Conservation (phyloP, 176 grass and related monocot species). For the Ananas comosus region DNA sequence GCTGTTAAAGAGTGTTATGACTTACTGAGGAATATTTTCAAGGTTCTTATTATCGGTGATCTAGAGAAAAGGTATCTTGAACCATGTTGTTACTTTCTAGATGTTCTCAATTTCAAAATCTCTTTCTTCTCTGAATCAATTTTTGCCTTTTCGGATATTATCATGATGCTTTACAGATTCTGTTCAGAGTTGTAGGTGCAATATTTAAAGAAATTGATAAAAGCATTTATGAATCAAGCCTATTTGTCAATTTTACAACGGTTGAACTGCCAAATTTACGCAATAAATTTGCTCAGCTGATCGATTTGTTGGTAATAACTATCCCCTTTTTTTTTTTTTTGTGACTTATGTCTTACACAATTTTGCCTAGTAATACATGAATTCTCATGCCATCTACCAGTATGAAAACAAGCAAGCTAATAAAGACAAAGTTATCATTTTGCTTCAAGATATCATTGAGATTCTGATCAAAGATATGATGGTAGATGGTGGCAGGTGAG, state of each 20-base stretch:
- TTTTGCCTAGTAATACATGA: not conserved
- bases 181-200: constrained; percentile 53
- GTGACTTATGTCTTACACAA: not conserved
- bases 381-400: constrained; percentile 27
- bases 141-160: constrained; percentile 30
- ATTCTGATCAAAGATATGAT: constrained; percentile 88
- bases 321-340: constrained; percentile 16
- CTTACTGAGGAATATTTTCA: constrained; percentile 53
- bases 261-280: constrained; percentile 49
- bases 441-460: constrained; percentile 92
- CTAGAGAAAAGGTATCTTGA: constrained; percentile 53
- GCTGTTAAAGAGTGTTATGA: constrained; percentile 71
- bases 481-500: constrained; percentile 63
- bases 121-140: not conserved
- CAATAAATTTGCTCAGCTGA: constrained; percentile 46
- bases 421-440: constrained; percentile 56
- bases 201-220: constrained; percentile 53
- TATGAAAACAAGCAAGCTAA: constrained; percentile 53
- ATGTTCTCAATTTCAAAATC: not conserved
- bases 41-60: constrained; percentile 57
- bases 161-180: constrained; percentile 34
- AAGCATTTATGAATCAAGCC: constrained; percentile 65
- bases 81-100: constrained; percentile 14
- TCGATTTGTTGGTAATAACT: constrained; percentile 62
- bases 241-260: constrained; percentile 64